Evolutionary conservation across 108 stramenopile species (phyloP).

Genomic region (Cyclostephanos invisitatus): DNA sequence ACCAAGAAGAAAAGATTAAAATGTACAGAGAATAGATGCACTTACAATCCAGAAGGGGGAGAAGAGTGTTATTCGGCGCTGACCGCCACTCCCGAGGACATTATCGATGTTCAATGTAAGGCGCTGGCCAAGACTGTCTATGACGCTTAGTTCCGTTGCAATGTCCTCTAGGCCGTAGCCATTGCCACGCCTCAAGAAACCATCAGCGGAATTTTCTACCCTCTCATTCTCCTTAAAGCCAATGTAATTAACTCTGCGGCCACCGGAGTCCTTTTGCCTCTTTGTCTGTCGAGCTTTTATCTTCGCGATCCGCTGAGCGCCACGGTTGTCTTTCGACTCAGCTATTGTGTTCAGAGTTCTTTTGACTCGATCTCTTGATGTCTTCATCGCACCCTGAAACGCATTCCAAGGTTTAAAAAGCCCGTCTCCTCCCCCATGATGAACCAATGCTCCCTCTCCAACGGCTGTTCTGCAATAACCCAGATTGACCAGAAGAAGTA

Average conservation of each 20-base stretch:
- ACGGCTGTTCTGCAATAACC: slow-evolving; percentile 89
- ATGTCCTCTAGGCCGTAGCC: slow-evolving; percentile 56
- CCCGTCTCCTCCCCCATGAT: slow-evolving; percentile 60
- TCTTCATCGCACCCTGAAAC: slow-evolving; percentile 63
- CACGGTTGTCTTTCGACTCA: slow-evolving; percentile 71
- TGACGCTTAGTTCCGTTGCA: slow-evolving; percentile 75
- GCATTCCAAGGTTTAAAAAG: slow-evolving; percentile 50
- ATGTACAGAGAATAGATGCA: neutral
- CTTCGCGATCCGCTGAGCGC: slow-evolving; percentile 44
- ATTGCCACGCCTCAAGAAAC: slow-evolving; percentile 41
- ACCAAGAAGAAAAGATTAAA: neutral
- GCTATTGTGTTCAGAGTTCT: slow-evolving; percentile 67
- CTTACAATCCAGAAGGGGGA: slow-evolving; percentile 88
- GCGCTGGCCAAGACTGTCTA: slow-evolving; percentile 88
- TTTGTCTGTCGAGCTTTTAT: slow-evolving; percentile 21
- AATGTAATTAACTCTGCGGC: slow-evolving; percentile 18
- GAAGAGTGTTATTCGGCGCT: slow-evolving; percentile 81
- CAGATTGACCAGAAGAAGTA: slow-evolving; percentile 88
- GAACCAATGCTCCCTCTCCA: slow-evolving; percentile 87
- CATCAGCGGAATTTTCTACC: slow-evolving; percentile 8
- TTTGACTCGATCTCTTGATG: slow-evolving; percentile 71
- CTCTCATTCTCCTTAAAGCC: slow-evolving; percentile 26
- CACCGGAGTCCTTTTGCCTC: slow-evolving; percentile 12
- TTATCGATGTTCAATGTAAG: slow-evolving; percentile 86
- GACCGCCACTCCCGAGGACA: slow-evolving; percentile 87